Percentiles rank a stretch among this genome's conserved stretches.
phyloP scores from a whole-genome alignment of 805 yeast species.

The Starmerella geochares region DNA sequence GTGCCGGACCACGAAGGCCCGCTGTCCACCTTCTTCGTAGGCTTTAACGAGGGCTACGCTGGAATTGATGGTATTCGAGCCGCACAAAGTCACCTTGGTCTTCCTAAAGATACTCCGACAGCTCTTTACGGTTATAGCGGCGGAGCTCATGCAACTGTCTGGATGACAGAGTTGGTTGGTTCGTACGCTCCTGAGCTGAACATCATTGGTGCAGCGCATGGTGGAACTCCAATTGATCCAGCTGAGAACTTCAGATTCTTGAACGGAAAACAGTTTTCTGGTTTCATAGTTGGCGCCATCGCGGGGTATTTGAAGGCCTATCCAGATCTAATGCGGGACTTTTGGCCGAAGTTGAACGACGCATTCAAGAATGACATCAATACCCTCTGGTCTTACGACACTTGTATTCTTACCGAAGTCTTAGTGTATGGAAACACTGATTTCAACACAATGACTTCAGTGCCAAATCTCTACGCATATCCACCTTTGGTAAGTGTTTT shows the following conservation, averaged over 20 bases:
- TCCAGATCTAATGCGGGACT: constrained; percentile 13
- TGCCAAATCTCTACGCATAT: not conserved
- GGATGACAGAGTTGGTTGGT: too few species aligned
- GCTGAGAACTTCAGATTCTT: constrained; percentile 8
- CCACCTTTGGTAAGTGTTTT: not conserved
- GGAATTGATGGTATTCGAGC: not conserved
- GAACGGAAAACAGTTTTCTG: constrained; percentile 19
- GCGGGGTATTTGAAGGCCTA: constrained; percentile 24
- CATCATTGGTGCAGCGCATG: constrained; percentile 22
- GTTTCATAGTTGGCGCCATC: constrained; percentile 25
- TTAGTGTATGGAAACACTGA: not conserved
- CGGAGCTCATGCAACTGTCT: not conserved
- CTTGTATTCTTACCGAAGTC: not conserved
- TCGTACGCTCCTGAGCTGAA: not conserved
- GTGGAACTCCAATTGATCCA: not conserved
- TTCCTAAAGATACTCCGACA: not conserved
- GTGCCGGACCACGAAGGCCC: constrained; percentile 30
- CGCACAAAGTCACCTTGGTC: not conserved
- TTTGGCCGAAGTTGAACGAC: constrained; percentile 8
- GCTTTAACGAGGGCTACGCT: not conserved
- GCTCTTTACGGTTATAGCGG: not conserved
- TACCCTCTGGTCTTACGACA: not conserved
- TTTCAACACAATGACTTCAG: not conserved
- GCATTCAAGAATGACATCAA: constrained; percentile 2
- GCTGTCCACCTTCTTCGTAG: constrained; percentile 23